Conservation (phyloP, 805 yeast species). For the Priceomyces haplophilus region DNA sequence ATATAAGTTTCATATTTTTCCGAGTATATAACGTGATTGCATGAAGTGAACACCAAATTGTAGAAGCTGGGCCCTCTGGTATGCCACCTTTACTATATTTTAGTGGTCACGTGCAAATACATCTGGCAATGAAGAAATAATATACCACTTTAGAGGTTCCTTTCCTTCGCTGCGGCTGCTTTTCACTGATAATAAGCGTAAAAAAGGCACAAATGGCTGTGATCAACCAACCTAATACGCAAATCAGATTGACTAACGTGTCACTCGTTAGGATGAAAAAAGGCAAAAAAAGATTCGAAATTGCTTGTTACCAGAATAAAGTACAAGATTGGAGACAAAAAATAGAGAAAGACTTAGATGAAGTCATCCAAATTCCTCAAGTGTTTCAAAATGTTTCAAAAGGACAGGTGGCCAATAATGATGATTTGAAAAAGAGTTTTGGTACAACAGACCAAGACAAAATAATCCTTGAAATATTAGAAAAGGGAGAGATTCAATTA, state of each 20-base stretch:
- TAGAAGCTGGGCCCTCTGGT: no score
- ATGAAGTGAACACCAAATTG: not conserved
- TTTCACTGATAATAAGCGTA: no score
- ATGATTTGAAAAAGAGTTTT: conserved; percentile 71
- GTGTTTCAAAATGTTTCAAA: conserved; percentile 90
- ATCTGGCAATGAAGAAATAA: no score
- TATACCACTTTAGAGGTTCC: no score
- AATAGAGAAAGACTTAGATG: conserved; percentile 90
- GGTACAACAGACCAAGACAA: conserved; percentile 72
- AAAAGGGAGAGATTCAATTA: conserved; percentile 90
- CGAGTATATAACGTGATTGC: not conserved
- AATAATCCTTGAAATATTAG: conserved; percentile 76
- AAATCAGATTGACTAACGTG: conserved; percentile 89
- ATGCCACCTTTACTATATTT: no score
- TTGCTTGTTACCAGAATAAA: conserved; percentile 95
- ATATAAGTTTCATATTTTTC: not conserved
- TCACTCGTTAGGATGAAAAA: conserved; percentile 88
- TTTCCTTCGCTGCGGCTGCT: no score
- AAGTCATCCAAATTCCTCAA: conserved; percentile 93
- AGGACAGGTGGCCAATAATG: conserved; percentile 88
- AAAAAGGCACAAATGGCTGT: conserved; percentile 30
- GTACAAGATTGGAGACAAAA: conserved; percentile 92
- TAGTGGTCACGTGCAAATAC: no score
- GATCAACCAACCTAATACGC: conserved; percentile 85
- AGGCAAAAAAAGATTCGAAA: conserved; percentile 87